phyloP scores from a whole-genome alignment of 192 early-diverging fungal genomes.

The Coemansia sp. region DNA sequence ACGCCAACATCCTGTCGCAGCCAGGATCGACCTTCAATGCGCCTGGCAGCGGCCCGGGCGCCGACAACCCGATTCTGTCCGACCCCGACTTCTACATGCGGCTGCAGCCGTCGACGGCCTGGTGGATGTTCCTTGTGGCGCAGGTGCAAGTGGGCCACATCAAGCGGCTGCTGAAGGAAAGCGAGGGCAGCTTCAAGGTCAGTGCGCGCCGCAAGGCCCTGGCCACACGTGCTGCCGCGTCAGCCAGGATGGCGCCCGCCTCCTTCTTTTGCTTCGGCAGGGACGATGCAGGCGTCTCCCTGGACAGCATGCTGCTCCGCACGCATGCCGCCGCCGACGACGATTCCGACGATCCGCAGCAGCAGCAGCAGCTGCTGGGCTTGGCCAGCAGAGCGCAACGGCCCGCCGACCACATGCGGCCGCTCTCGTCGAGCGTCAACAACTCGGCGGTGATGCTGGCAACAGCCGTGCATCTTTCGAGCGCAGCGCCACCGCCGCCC shows the following conservation, averaged over 20 bases:
- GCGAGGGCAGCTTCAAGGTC: conserved; percentile 52
- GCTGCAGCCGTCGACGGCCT: conserved; percentile 55
- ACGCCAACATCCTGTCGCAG: conserved; percentile 50
- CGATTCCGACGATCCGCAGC: too few species aligned
- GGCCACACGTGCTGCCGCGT: conserved; percentile 9
- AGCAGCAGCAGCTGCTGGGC: conserved; percentile 13
- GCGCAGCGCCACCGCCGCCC: conserved; percentile 22
- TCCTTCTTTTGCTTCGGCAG: too few species aligned
- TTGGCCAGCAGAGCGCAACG: conserved; percentile 13
- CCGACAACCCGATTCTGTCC: conserved; percentile 52
- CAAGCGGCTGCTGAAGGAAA: conserved; percentile 53
- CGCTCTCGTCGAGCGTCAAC: conserved; percentile 48
- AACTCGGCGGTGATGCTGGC: conserved; percentile 50
- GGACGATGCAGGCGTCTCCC: too few species aligned
- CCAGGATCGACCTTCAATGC: conserved; percentile 53
- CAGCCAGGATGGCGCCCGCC: too few species aligned
- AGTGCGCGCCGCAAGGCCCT: conserved; percentile 31
- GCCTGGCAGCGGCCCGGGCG: conserved; percentile 51
- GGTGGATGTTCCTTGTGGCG: conserved; percentile 57
- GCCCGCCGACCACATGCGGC: conserved; percentile 39
- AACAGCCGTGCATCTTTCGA: conserved; percentile 32
- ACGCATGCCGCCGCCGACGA: too few species aligned
- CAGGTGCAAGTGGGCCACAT: conserved; percentile 57
- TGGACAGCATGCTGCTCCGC: too few species aligned
- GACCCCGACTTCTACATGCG: conserved; percentile 58